Evolutionary conservation across 257 asterid genomes (phyloP).

Genomic region (Solanum raphanifolium): DNA sequence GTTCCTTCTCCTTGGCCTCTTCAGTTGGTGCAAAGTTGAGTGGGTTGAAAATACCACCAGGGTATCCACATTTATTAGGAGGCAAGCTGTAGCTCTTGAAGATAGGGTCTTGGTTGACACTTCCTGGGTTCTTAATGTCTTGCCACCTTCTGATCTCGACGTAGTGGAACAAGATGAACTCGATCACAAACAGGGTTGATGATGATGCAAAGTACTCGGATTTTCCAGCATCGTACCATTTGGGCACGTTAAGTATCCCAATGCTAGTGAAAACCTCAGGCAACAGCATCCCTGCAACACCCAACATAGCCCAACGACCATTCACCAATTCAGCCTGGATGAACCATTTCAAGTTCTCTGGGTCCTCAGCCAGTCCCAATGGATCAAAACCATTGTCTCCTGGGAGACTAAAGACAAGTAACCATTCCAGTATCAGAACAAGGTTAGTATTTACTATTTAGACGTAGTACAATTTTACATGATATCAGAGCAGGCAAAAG

Average conservation of each 20-base stretch:
- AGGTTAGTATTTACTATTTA: not conserved
- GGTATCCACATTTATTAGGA: slow-evolving; percentile 63
- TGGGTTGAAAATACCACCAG: slow-evolving; percentile 90
- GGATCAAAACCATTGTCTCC: slow-evolving; percentile 97
- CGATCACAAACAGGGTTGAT: slow-evolving; percentile 78
- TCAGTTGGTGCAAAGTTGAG: slow-evolving; percentile 65
- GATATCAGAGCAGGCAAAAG: not conserved
- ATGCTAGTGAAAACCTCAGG: slow-evolving; percentile 67
- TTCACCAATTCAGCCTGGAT: slow-evolving; percentile 90
- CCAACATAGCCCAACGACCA: slow-evolving; percentile 96
- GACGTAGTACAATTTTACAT: not conserved
- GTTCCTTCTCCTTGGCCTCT: slow-evolving; percentile 90
- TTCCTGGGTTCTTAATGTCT: slow-evolving; percentile 93
- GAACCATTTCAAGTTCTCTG: slow-evolving; percentile 73
- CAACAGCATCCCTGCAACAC: slow-evolving; percentile 87
- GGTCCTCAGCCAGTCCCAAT: slow-evolving; percentile 86
- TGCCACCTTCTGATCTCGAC: slow-evolving; percentile 98
- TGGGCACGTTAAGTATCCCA: slow-evolving; percentile 69
- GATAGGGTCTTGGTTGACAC: slow-evolving; percentile 94
- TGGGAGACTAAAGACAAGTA: slow-evolving; percentile 32
- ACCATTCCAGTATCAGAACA: not conserved
- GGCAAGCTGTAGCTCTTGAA: slow-evolving; percentile 86
- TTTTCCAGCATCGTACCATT: slow-evolving; percentile 94
- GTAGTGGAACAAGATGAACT: slow-evolving; percentile 92
- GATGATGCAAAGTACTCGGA: slow-evolving; percentile 80